Evolutionary conservation across 495 filamentous ascomycete species (phyloP), one percentile per base, ranked within the genome.

Genomic region (Talaromyces ruber): DNA sequence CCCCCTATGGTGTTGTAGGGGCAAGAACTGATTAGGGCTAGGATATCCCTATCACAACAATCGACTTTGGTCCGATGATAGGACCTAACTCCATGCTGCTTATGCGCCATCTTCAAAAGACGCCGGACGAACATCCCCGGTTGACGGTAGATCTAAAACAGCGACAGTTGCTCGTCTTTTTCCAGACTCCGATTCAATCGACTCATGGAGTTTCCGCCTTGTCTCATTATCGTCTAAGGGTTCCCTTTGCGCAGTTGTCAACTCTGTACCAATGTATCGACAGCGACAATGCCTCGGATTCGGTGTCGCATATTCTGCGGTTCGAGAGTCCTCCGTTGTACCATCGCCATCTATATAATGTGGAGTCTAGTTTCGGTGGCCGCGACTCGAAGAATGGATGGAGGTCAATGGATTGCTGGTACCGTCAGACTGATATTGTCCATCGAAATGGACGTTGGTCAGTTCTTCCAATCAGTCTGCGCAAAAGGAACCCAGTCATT

Each of bases 381-480:
- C 76, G 79, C 21, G 70, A 68, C 16, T 70, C 69, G 8, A 62
- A 69, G 0, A 72, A 58, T 14, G 71, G 29, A 37, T 97, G 92
- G 92, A 78, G 68, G 30, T 84, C 88, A 14, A 73, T 74, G 24
- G 85, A 92, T 64, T 72, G 81, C 8, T 98, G 92, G 92, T 83
- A 79, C 45, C 81, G 94, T 14, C 87, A 88, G 59, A 91, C 90
- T 0, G 79, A 88, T 34, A 82, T 97, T 51, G 76, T 82, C 3
- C 79, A 81, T 57, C 71, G 82, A 61, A 72, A 75, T 0, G 54
- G 67, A 26, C 66, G 63, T 28, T 62, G 68, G 29, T 56, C 58
- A 2, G 56, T 58, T n/a, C 67, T 84, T 1, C 72, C 81, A 0
- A 73, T 91, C 0, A 81, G 80, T 7, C 71, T 93, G 12, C 82